A percentile compares a stretch with the other conserved stretches of the same genome.
Evolutionary conservation across 306 rosid species (phyloP).

Genomic region (Rosa persica): DNA sequence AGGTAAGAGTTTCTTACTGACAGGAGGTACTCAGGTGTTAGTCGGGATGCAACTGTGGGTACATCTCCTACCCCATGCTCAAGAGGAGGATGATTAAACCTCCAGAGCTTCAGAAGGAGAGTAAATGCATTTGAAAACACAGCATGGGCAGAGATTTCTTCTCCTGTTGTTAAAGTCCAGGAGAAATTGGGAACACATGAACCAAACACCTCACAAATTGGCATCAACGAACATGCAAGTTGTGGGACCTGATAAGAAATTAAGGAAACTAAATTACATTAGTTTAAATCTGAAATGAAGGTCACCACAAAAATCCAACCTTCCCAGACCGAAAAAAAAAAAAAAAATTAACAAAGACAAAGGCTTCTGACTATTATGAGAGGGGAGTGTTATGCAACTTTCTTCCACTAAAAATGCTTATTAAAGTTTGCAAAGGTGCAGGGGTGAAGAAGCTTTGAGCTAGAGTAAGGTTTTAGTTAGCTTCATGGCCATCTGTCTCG

Average conservation of each 20-base stretch:
- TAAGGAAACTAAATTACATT: constrained; percentile 19
- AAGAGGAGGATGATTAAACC: constrained; percentile 89
- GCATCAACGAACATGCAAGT: constrained; percentile 96
- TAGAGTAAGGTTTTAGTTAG: no score
- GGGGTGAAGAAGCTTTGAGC: no score
- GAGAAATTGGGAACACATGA: constrained; percentile 82
- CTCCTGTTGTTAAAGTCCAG: constrained; percentile 72
- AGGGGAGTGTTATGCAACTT: no score
- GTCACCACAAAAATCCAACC: neutral
- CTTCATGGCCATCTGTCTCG: neutral
- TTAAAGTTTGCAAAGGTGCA: neutral
- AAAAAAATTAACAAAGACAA: neutral
- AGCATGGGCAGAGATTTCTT: constrained; percentile 86
- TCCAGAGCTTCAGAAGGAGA: constrained; percentile 92
- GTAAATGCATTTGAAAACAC: constrained; percentile 94
- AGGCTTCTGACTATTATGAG: neutral
- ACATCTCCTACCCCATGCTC: constrained; percentile 92
- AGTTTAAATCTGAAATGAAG: neutral
- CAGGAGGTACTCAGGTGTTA: constrained; percentile 92
- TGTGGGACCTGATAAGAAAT: constrained; percentile 78
- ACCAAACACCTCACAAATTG: constrained; percentile 97
- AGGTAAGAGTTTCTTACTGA: constrained; percentile 78
- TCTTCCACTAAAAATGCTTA: neutral
- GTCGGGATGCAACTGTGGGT: constrained; percentile 90
- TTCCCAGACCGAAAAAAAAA: neutral